Evolutionary conservation across 2,329 filamentous ascomycete species (phyloP).

Genomic region (Beauveria asiatica): DNA sequence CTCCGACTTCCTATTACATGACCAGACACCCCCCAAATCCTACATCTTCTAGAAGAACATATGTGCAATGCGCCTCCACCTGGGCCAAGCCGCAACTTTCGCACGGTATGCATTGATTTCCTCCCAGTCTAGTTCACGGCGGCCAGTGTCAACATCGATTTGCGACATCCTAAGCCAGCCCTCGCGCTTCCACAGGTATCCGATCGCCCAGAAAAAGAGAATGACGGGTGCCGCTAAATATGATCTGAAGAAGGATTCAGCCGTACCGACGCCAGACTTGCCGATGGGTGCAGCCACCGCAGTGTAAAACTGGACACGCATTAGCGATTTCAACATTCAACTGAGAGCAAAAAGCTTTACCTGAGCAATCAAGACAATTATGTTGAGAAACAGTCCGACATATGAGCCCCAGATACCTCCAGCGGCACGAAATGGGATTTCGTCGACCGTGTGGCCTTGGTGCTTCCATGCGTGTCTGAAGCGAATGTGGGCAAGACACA

Average conservation of each 20-base stretch:
- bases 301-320: slow-evolving; percentile 35
- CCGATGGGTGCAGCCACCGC: slow-evolving; percentile 33
- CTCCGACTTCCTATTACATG: not conserved
- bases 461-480: slow-evolving; percentile 56
- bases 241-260: slow-evolving; percentile 45
- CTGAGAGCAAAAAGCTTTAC: slow-evolving; percentile 21
- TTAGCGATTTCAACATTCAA: not conserved
- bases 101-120: slow-evolving; percentile 47
- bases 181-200: slow-evolving; percentile 58
- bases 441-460: slow-evolving; percentile 53
- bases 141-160: slow-evolving; percentile 61
- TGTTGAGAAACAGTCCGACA: slow-evolving; percentile 49
- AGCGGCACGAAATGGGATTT: slow-evolving; percentile 56
- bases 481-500: slow-evolving; percentile 60
- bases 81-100: slow-evolving; percentile 40
- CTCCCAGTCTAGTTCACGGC: slow-evolving; percentile 59
- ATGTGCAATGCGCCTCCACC: slow-evolving; percentile 36
- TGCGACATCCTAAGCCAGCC: slow-evolving; percentile 49
- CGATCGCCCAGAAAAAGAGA: slow-evolving; percentile 45
- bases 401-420: slow-evolving; percentile 56
- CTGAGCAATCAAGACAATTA: slow-evolving; percentile 47
- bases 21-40: not conserved
- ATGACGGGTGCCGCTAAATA: slow-evolving; percentile 49
- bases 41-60: slow-evolving; percentile 22
- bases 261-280: slow-evolving; percentile 27